These are phyloP conservation scores for Auxenochlorella protothecoides DNA, from an alignment of 139 green algal species.

Conservation along the genomic window DNA sequence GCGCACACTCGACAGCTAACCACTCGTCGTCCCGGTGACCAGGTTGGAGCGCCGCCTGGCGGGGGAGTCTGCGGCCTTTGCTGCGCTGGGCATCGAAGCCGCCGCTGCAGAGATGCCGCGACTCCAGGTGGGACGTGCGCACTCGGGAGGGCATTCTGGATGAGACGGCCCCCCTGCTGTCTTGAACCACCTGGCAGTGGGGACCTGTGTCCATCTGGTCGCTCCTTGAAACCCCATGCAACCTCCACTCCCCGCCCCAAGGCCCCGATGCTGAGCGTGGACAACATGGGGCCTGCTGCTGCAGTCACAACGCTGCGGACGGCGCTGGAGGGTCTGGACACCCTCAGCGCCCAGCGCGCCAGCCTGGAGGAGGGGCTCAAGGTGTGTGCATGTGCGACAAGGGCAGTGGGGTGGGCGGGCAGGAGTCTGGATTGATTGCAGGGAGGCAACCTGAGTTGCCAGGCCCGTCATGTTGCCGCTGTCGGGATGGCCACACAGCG, in stretches of 20 bases:
- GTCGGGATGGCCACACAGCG: too few relatives aligned
- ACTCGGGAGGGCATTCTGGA: too few relatives aligned
- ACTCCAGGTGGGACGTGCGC: conserved; percentile 33
- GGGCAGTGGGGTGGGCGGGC: background rate
- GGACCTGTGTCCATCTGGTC: background rate
- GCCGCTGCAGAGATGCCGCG: conserved; percentile 52
- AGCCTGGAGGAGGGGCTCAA: conserved; percentile 79
- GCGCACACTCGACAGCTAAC: too few relatives aligned
- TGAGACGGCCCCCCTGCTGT: conserved; percentile 19
- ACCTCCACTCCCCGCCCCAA: background rate
- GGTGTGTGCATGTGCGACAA: background rate
- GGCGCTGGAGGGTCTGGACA: conserved; percentile 48
- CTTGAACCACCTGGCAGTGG: background rate
- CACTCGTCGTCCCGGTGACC: too few relatives aligned
- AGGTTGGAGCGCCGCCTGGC: conserved; percentile 41
- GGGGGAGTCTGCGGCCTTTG: conserved; percentile 36
- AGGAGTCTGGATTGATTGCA: background rate
- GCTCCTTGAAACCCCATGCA: background rate
- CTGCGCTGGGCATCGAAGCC: conserved; percentile 32
- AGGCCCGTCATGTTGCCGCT: too few relatives aligned
- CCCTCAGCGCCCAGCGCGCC: conserved; percentile 41
- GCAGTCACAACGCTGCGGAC: conserved; percentile 53
- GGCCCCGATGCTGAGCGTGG: conserved; percentile 32
- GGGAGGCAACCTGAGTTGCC: too few relatives aligned
- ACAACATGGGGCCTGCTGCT: conserved; percentile 52